These are phyloP conservation scores for Atkinsonella texensis DNA, from an alignment of 2,329 filamentous ascomycete genomes.

Conservation along the genomic window DNA sequence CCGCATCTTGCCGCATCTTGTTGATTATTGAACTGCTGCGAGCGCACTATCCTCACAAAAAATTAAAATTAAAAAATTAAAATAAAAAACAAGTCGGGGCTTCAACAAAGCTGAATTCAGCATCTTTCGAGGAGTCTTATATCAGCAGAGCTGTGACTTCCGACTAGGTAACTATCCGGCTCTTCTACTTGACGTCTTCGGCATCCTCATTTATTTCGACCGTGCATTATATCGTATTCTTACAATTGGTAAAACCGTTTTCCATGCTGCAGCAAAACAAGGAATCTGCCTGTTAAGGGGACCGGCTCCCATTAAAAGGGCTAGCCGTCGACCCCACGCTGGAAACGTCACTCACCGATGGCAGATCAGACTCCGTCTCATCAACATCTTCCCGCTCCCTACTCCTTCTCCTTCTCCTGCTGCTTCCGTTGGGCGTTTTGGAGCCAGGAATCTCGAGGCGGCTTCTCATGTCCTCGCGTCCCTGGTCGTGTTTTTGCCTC, in stretches of 20 bases:
- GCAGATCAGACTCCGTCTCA: slow-evolving; percentile 23
- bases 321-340: slow-evolving; percentile 25
- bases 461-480: slow-evolving; percentile 15
- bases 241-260: too few species aligned
- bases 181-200: too few species aligned
- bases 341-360: slow-evolving; percentile 24
- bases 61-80: too few species aligned
- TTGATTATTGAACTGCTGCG: too few species aligned
- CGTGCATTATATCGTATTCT: too few species aligned
- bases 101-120: too few species aligned
- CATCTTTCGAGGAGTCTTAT: too few species aligned
- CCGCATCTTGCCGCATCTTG: neutral
- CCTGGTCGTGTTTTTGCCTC: slow-evolving; percentile 17
- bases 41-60: too few species aligned
- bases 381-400: slow-evolving; percentile 18
- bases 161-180: too few species aligned
- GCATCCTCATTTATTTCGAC: too few species aligned
- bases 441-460: slow-evolving; percentile 21
- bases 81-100: too few species aligned
- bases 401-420: slow-evolving; percentile 15
- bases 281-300: neutral
- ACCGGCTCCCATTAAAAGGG: slow-evolving; percentile 9
- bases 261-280: neutral
- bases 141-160: too few species aligned
- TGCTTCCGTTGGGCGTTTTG: slow-evolving; percentile 18